Evolutionary conservation across 2,329 filamentous ascomycete species (phyloP).

Genomic region (Botrytis hyacinthi): DNA sequence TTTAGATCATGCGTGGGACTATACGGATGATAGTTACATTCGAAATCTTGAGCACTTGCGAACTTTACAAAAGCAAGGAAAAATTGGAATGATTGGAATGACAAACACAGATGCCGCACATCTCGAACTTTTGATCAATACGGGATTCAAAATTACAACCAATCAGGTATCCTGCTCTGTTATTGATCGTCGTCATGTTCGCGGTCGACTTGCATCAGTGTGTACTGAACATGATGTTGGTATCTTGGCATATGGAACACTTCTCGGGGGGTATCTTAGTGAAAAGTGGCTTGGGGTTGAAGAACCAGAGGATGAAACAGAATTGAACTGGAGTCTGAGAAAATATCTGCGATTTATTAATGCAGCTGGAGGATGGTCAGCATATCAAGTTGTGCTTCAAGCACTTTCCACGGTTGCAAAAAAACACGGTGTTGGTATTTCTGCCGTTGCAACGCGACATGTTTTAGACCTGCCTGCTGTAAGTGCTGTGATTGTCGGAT

Average conservation of each 20-base stretch:
- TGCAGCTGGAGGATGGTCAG: background rate
- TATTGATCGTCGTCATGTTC: background rate
- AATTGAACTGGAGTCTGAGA: background rate
- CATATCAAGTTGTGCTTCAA: background rate
- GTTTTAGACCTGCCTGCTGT: background rate
- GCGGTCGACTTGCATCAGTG: background rate
- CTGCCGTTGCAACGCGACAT: background rate
- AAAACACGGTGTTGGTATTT: background rate
- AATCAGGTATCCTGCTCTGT: background rate
- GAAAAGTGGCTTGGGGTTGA: background rate
- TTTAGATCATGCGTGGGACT: background rate
- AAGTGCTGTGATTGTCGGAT: background rate
- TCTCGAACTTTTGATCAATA: background rate
- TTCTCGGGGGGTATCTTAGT: background rate
- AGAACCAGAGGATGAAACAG: background rate
- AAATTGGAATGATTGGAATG: constrained; percentile 3
- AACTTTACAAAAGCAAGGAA: background rate
- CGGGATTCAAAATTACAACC: background rate
- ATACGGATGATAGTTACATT: background rate
- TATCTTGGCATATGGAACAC: background rate
- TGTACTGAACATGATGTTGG: background rate
- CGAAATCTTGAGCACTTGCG: background rate
- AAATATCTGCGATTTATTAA: background rate
- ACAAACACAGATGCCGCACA: background rate
- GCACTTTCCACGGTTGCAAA: background rate